phyloP scores from a whole-genome alignment of 2,329 filamentous ascomycete genomes.

The Endothia cerciana region DNA sequence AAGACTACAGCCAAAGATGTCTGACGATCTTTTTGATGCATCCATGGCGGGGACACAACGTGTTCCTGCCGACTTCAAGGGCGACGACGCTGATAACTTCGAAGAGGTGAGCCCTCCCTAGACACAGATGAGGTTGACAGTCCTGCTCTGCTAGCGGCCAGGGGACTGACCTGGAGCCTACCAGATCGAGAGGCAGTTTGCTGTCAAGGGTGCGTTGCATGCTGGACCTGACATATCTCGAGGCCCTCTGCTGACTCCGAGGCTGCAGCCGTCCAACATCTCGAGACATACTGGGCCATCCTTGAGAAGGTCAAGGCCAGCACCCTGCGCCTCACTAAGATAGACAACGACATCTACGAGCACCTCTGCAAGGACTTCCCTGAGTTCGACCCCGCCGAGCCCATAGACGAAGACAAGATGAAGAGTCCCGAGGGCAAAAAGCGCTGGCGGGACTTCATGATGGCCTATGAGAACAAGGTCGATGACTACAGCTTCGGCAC shows the following conservation, averaged over 20 bases:
- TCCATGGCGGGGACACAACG: slow-evolving; percentile 35
- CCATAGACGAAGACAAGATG: slow-evolving; percentile 91
- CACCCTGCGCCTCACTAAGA: slow-evolving; percentile 85
- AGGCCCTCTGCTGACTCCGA: slow-evolving; percentile 11
- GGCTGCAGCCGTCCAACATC: slow-evolving; percentile 79
- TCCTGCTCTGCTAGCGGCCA: background rate
- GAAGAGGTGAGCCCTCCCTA: slow-evolving; percentile 53
- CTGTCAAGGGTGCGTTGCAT: slow-evolving; percentile 75
- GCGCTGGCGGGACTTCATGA: slow-evolving; percentile 92
- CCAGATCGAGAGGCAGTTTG: slow-evolving; percentile 98
- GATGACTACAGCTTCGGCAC: slow-evolving; percentile 98
- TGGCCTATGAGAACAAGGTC: slow-evolving; percentile 90
- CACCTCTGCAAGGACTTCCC: slow-evolving; percentile 89
- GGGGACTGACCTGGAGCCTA: slow-evolving; percentile 10
- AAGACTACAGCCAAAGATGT: slow-evolving; percentile 8
- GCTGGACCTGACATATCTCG: slow-evolving; percentile 24
- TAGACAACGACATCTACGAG: slow-evolving; percentile 92
- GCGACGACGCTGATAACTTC: slow-evolving; percentile 59
- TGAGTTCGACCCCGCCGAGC: slow-evolving; percentile 82
- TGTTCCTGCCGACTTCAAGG: slow-evolving; percentile 61
- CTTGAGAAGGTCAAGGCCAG: slow-evolving; percentile 90
- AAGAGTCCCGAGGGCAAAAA: slow-evolving; percentile 97
- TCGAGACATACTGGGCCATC: slow-evolving; percentile 96
- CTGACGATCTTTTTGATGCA: slow-evolving; percentile 23
- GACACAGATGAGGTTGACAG: background rate